phyloP scores from a whole-genome alignment of 2,329 filamentous ascomycete species.

The Penicillium sp. region DNA sequence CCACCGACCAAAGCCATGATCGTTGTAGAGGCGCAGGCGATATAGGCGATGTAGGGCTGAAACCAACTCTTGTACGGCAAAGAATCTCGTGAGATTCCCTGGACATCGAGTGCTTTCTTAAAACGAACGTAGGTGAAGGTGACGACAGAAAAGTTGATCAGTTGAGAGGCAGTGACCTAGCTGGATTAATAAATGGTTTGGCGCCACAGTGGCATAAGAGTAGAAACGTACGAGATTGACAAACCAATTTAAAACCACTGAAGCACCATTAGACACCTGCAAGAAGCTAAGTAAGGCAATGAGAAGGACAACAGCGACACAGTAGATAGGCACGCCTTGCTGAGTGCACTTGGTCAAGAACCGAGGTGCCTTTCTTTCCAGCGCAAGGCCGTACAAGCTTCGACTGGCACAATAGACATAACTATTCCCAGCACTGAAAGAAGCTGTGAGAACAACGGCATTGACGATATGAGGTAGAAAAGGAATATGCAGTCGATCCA shows the following conservation, averaged over 20 bases:
- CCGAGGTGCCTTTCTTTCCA: constrained; percentile 68
- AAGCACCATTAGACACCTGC: constrained; percentile 63
- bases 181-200: not conserved
- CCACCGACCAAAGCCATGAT: constrained; percentile 74
- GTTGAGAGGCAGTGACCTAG: constrained; percentile 66
- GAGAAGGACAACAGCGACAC: constrained; percentile 62
- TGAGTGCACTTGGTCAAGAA: constrained; percentile 63
- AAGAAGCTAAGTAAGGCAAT: constrained; percentile 72
- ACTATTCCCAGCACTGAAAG: constrained; percentile 67
- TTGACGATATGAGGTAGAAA: constrained; percentile 71
- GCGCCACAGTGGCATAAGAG: not conserved
- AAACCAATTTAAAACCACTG: constrained; percentile 71
- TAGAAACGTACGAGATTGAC: constrained; percentile 54
- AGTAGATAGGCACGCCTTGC: constrained; percentile 70
- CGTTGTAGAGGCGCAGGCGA: constrained; percentile 61
- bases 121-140: constrained; percentile 71
- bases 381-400: constrained; percentile 65
- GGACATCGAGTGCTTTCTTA: constrained; percentile 64
- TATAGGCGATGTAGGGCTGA: constrained; percentile 71
- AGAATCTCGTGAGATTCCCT: constrained; percentile 64
- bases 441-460: constrained; percentile 66
- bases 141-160: constrained; percentile 70
- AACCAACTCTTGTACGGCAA: constrained; percentile 68
- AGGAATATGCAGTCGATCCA: constrained; percentile 63
- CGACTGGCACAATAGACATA: constrained; percentile 67